phyloP scores from a whole-genome alignment of 2,329 filamentous ascomycete species.

The Karstenula rhodostoma region DNA sequence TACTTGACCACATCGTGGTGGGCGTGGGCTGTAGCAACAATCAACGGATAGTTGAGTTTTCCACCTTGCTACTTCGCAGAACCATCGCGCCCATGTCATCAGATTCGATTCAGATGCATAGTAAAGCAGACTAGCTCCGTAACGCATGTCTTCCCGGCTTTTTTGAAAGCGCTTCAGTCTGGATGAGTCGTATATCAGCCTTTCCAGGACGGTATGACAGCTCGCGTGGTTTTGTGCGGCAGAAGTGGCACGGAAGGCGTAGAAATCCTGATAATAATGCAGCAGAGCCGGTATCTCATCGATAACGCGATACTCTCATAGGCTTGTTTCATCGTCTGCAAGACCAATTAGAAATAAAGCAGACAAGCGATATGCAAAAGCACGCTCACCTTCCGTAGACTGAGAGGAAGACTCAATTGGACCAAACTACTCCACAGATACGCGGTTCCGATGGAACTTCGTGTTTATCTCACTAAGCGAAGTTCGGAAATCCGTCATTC shows the following conservation, averaged over 20 bases:
- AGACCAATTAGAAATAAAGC: not conserved
- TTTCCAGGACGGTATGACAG: not conserved
- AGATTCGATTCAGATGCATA: not conserved
- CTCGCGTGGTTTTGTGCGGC: not conserved
- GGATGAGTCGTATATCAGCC: not conserved
- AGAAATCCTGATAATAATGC: not conserved
- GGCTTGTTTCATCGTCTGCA: not conserved
- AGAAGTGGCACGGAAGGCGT: not conserved
- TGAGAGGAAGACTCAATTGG: too few species aligned
- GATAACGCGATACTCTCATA: not conserved
- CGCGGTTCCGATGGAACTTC: too few species aligned
- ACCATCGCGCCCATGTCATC: not conserved
- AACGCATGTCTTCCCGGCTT: not conserved
- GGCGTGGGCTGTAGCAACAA: not conserved
- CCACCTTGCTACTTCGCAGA: not conserved
- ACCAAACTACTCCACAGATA: not conserved
- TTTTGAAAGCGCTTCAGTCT: not conserved
- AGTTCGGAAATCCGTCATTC: not conserved
- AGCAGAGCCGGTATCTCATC: not conserved
- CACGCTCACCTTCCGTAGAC: too few species aligned
- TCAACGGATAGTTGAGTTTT: not conserved
- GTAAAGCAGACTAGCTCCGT: not conserved
- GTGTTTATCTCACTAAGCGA: too few species aligned
- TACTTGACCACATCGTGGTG: not conserved
- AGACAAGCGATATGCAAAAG: too few species aligned